Base-by-base conservation (phyloP, 2,329 filamentous ascomycete species). In the Diaporthe destruens region DNA sequence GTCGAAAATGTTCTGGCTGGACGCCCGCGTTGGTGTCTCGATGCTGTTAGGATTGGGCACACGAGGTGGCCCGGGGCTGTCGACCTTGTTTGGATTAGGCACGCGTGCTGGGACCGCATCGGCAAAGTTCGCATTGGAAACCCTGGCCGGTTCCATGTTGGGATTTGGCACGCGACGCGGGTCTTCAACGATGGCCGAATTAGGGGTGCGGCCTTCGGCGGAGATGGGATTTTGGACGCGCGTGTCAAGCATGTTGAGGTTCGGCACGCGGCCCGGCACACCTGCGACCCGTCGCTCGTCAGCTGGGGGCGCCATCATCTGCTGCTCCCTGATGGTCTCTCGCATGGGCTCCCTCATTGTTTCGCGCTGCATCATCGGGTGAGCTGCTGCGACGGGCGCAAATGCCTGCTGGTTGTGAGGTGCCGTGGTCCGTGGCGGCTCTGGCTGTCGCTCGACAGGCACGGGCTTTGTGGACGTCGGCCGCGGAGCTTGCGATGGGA, bases 351-450 rank as follows among this genome's bases (percentile, higher is more conserved):
- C 71, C 25, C 69, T 36, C 23, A 68, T 34, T 36, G 56, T 71
- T 18, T 74, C 70, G 18, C 70, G 72, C 53, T 72, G 70, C 70
- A 70, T 66, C 53, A 72, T 67, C 39, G 36, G 71, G 44, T 75
- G 63, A 74, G 70, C 53, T 75, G 71, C 53, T 75, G 39, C 47
- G 32, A 72, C 39, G 29, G 80, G 76, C 12, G 78, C 76, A 71
- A 81, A 83, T 6, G 81, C 77, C 25, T 80, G 80, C 16, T 80
- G 77, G 29, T 78, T 78, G 20, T 81, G 77, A 18, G 72, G 71
- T n/a, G 80, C 79, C 39, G 79, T 78, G 59, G 78, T 76, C 57
- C 86, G 84, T 54, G 84, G 79, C 6, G 84, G 80, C 49, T 89
- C 86, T 57, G 85, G 83, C 47, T 82, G 78, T 34, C 83, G 79